Evolutionary conservation across 495 filamentous ascomycete genomes (phyloP), one percentile per base, ranked within the genome.

Genomic region (Poronia punctata): DNA sequence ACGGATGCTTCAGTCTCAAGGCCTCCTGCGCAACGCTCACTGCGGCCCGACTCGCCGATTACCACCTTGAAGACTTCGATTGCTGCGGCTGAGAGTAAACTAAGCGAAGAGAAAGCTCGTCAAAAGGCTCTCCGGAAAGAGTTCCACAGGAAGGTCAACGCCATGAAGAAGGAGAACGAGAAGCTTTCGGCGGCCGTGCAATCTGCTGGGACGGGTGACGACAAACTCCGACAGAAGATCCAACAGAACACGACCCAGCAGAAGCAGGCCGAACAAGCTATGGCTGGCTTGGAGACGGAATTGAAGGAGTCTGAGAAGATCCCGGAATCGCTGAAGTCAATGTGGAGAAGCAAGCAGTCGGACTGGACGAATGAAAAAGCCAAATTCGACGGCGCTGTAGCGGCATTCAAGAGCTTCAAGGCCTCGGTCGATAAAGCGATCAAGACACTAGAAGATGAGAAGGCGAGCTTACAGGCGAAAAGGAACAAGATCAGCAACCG

Each of bases 31-130:
- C 75, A 80, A 45, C 76, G 82, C 16, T 71, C 77, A 11, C 56
- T 80, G 46, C 80, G 86, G 47, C 82, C 86, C 21, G 82, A 86
- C 32, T 93, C 88, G n/a, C 89, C 89, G 3, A 83, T 80, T 8
- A 90, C 88, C 5, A 96, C 89, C 0, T 71, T 96, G 23, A 85
- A 82, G 55, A 88, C 87, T 16, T 93, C 88, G 5, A 92, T 96
- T 40, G 73, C 78, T 33, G 77, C 85, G 11, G 83, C 83, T 11
- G 86, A 95, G 48, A 62, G 71, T 43, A 93, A 86, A 59, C 62
- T 93, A 25, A 76, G 75, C 36, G 87, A 94, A 29, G 80, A 83
- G 43, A 84, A 81, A 45, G 71, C 78, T 24, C 82, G 83, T 14
- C 72, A 85, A 52, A 89, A 85, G 56, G 75, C 80, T 24, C 71